Evolutionary conservation across 164 flowering plant species (phyloP), one percentile per base, ranked within the genome.

Genomic region (Berberis thunbergii): DNA sequence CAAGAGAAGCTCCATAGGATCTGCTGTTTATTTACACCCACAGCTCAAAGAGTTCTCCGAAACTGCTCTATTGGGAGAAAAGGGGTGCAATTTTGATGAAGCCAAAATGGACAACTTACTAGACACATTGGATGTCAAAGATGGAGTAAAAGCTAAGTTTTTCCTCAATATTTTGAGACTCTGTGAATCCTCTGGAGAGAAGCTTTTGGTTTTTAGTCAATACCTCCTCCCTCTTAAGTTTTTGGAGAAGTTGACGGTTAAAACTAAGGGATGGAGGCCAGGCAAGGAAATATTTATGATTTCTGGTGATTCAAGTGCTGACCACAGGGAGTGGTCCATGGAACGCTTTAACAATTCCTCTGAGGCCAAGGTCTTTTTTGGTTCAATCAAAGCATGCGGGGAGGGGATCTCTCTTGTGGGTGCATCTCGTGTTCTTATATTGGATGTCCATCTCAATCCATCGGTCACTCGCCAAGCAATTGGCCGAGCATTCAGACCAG

Each of bases 351-450:
- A 92, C 73, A 77, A 65, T 13, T 84, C 93, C 1, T 72, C 88
- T 41, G 84, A 83, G 68, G 91, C 94, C 1, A 82, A 78, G 66
- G 85, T 92, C 2, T 79, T 92, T 50, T 89, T 89, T 74, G 97
- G 97, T 8, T 89, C 96, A 1, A 88, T 89, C 48, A 92, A 84
- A 69, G 97, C 98, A 6, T 92, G 98, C 61, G 98, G 96, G 1
- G 98, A 92, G 67, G 97, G 98, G 2, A 92, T 92, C 11, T 92
- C 98, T 11, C 74, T 92, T 52, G 97, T 92, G 4, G 98, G 98
- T 26, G 97, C 97, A 50, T 89, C 97, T 1, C 80, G 96, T 1
- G 67, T 93, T 8, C 50, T 93, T 43, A 79, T 93, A 54, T 59
- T 88, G 62, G 98, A 93, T 78, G 89, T 93, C 4, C 92, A 81